Conservation (phyloP, 768 basidiomycete genomes). For the Hydnum rufescens region DNA sequence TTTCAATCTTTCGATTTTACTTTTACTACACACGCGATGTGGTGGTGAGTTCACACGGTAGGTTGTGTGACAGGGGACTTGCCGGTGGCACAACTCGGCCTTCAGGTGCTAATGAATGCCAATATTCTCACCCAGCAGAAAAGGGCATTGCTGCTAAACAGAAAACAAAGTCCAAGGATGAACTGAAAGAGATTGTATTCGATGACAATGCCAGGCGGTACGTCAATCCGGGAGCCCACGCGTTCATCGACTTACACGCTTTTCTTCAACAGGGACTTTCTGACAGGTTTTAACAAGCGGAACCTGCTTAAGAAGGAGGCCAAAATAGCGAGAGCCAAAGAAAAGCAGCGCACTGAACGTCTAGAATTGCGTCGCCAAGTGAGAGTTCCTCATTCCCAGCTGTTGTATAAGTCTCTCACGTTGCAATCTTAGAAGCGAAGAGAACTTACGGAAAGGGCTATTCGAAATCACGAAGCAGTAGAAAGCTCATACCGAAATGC, state of each 20-base stretch:
- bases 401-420: too few species aligned
- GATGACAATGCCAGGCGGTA: conserved; percentile 72
- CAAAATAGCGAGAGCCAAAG: conserved; percentile 47
- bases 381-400: conserved; percentile 12
- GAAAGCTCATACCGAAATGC: conserved; percentile 35
- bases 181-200: conserved; percentile 66
- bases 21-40: too few species aligned
- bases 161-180: conserved; percentile 39
- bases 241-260: neutral
- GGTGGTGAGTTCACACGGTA: too few species aligned
- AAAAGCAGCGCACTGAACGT: conserved; percentile 58
- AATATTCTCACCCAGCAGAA: too few species aligned
- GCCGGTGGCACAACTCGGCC: too few species aligned
- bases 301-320: conserved; percentile 71
- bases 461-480: conserved; percentile 54
- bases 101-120: too few species aligned
- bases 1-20: too few species aligned
- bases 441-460: conserved; percentile 55
- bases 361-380: conserved; percentile 66
- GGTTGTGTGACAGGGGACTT: too few species aligned
- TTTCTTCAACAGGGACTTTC: conserved; percentile 41
- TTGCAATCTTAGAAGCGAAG: conserved; percentile 41
- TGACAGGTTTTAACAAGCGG: conserved; percentile 87
- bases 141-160: too few species aligned
- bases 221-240: conserved; percentile 9